Evolutionary conservation across 305 asterid species (phyloP), one percentile per base, ranked within the genome.

Genomic region (Solanum hybrid): DNA sequence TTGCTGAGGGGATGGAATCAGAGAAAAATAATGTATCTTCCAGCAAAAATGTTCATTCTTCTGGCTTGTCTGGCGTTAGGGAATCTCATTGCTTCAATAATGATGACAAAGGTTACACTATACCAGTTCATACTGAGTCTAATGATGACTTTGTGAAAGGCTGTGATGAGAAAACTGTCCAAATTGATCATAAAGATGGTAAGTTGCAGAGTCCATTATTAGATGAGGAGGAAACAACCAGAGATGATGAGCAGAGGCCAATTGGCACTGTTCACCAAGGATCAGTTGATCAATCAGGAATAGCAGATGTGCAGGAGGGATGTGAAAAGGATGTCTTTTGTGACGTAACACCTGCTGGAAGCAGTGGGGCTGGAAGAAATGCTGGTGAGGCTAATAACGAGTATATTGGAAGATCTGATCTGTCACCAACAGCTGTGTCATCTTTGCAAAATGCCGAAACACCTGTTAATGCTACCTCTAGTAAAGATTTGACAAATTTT

Each of bases 391-490:
- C 92, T 79, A 89, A 90, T 34, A 90, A 77, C 85, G 93, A 89
- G 90, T 88, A 89, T 91, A 89, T 81, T 32, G 89, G 90, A 84
- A 94, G 93, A 89, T 89, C 85, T 88, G 89, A 88, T 88, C 89
- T 88, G 89, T 89, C 81, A 22, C 92, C 91, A 80, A 92, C 92
- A 87, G 73, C 88, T 76, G 90, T 92, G 73, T 90, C 93, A 84
- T 89, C 95, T 90, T 91, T 89, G 90, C 86, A 93, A 24, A 93
- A 79, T 89, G 91, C 91, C 72, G 97, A 95, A 89, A 91, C 94
- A 89, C 88, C 94, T 91, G 72, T 89, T 37, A 90, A 91, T 89
- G 94, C 89, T 26, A 89, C 92, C 91, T 91, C 92, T 89, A 93
- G 91, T 31, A 94, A 92, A 91, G 96, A 94, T 86, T 93, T 95